Conservation (phyloP, 2,329 filamentous ascomycete species). For the Fusarium sulawesiense region DNA sequence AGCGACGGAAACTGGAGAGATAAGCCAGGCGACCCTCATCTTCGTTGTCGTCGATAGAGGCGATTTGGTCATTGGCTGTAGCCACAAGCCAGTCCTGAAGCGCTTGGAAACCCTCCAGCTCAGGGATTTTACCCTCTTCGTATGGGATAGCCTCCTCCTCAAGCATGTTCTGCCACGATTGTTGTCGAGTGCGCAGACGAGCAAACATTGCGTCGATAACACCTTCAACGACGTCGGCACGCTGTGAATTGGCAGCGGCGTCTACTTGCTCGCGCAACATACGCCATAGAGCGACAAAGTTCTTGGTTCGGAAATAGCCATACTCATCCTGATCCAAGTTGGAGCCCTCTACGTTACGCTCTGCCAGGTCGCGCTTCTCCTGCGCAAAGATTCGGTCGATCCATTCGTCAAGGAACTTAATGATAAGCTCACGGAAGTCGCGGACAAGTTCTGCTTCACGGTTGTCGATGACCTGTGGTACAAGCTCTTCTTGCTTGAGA, state of each 20-base stretch:
- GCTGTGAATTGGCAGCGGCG: constrained; percentile 84
- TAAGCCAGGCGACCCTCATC: constrained; percentile 81
- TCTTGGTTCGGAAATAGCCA: constrained; percentile 91
- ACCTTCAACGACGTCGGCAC: constrained; percentile 91
- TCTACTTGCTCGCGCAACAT: constrained; percentile 95
- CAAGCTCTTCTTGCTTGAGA: constrained; percentile 78
- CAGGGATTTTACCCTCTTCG: constrained; percentile 65
- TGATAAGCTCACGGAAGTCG: constrained; percentile 94
- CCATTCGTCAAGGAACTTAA: constrained; percentile 96
- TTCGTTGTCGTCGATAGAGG: constrained; percentile 93
- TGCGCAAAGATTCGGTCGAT: constrained; percentile 90
- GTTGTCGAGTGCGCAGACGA: constrained; percentile 83
- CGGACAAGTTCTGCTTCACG: constrained; percentile 90
- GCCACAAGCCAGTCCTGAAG: constrained; percentile 97
- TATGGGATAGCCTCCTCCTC: constrained; percentile 86
- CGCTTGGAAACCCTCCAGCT: constrained; percentile 77
- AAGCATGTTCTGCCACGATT: constrained; percentile 86
- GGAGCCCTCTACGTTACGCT: constrained; percentile 76
- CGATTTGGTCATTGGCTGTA: constrained; percentile 98
- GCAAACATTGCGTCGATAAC: constrained; percentile 97
- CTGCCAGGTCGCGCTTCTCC: constrained; percentile 83
- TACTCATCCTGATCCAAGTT: constrained; percentile 89
- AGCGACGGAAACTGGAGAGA: constrained; percentile 84
- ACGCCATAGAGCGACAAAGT: constrained; percentile 93
- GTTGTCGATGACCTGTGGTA: constrained; percentile 89